Conservation (phyloP, 129 eudicot genomes). For the Pittosporum tobira region DNA sequence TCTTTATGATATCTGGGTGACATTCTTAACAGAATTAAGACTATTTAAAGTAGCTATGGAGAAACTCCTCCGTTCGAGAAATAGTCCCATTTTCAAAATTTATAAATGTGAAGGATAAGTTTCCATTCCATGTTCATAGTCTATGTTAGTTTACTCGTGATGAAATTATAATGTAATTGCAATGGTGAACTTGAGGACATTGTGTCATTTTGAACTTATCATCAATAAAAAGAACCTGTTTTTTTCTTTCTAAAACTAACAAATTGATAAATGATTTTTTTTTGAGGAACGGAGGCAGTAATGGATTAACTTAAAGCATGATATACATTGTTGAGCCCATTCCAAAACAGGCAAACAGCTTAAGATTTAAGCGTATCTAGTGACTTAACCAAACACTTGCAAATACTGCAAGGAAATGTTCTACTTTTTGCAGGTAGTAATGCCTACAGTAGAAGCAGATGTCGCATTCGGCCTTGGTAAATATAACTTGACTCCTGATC, state of each 20-base stretch:
- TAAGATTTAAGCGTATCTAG: not conserved
- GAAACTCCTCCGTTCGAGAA: too few species aligned
- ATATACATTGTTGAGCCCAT: not conserved
- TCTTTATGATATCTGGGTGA: not conserved
- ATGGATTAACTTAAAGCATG: not conserved
- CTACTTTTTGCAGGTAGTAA: constrained; percentile 57
- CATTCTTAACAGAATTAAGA: not conserved
- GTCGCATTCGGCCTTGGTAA: constrained; percentile 87
- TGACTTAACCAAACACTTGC: not conserved
- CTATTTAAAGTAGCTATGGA: not conserved
- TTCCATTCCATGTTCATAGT: too few species aligned
- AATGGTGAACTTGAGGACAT: too few species aligned
- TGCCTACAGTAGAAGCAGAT: constrained; percentile 95
- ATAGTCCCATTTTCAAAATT: too few species aligned
- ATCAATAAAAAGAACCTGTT: too few species aligned
- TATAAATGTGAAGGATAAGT: too few species aligned
- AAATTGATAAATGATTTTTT: too few species aligned
- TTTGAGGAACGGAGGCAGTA: too few species aligned
- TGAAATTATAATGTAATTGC: too few species aligned
- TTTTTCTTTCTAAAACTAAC: too few species aligned
- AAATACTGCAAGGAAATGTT: not conserved
- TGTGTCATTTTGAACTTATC: too few species aligned
- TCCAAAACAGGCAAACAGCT: not conserved
- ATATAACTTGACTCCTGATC: constrained; percentile 39
- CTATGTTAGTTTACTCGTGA: too few species aligned